phyloP scores from a whole-genome alignment of 2,329 filamentous ascomycete genomes.

The Emmonsia crescens region DNA sequence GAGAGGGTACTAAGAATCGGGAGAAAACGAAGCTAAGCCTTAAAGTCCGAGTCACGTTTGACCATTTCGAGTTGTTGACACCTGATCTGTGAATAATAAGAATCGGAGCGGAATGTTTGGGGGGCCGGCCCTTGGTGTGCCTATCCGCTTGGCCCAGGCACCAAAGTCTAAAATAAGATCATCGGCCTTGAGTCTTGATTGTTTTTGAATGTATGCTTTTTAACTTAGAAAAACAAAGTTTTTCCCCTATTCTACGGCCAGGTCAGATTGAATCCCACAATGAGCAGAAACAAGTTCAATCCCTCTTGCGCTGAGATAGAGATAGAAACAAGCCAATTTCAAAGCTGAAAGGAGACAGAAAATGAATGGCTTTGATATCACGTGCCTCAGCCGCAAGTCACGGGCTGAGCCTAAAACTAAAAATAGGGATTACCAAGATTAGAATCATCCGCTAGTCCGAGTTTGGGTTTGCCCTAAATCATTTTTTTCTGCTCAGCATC shows the following conservation, averaged over 20 bases:
- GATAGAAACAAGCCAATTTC: neutral
- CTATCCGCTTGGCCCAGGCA: neutral
- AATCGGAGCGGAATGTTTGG: neutral
- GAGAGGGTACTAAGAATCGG: neutral
- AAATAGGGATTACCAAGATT: neutral
- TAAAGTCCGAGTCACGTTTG: neutral
- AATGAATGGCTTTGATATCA: neutral
- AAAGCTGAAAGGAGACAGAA: neutral
- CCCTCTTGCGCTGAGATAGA: neutral
- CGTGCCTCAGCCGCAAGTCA: slow-evolving; percentile 4
- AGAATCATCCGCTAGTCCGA: neutral
- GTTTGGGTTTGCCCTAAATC: neutral
- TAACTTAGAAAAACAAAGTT: neutral
- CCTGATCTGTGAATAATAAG: neutral
- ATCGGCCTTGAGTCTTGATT: neutral
- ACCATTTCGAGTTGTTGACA: neutral
- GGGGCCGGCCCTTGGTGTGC: neutral
- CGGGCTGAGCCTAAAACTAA: slow-evolving; percentile 1
- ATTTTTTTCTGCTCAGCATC: too few species aligned
- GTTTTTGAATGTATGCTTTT: neutral
- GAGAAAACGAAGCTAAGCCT: neutral
- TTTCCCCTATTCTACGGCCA: neutral
- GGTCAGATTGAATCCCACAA: neutral
- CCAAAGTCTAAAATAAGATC: neutral
- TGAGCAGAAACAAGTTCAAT: neutral